Base-by-base conservation (phyloP, 108 stramenopile genomes). In the Aurantiochytrium sp. region DNA sequence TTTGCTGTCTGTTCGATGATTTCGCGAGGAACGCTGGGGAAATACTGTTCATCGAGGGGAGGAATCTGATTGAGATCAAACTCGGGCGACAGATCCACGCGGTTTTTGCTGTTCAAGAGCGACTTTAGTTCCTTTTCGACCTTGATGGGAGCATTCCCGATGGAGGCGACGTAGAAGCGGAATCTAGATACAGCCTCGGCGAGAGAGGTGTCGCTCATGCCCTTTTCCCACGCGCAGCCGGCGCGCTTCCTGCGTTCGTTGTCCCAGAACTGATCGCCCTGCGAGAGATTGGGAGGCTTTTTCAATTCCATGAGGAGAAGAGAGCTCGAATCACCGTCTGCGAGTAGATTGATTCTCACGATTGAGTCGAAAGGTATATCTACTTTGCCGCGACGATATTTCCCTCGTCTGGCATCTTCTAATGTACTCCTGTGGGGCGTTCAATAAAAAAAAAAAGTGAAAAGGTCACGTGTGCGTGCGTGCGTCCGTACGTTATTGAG, bases 261-360 rank as follows among this genome's bases (percentile, higher is more conserved):
- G 51, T 83, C 51, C 73, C 73, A 83, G 51, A 51, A 83, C 51
- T 83, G 73, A 12, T 83, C 73, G n/a, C 73, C 73, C 28, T 83
- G 49, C 12, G 51, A 83, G 12, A 83, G 49, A 23, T 21, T 28
- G 43, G 73, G 73, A 6, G 44, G 73, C 3, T 83, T 83, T n/a
- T n/a, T 83, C 5, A 83, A 16, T 44, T 83, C 73, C 73, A 83
- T 21, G 5, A 83, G 73, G 19, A 83, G 51, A 14, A 53, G 42
- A 6, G 73, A 51, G 51, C 49, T 83, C 5, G 73, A 21, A 44
- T 83, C 73, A 14, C 51, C 73, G 51, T 83, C 49, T 51, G 73
- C 49, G 28, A 83, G 44, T 6, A 83, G 73, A 23, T 83, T 83
- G 3, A 83, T 53, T 53, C 73, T 10, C 49, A 47, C 43, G 21